Conservation (phyloP, 1,284 basidiomycete species). For the Peniophora sp. region DNA sequence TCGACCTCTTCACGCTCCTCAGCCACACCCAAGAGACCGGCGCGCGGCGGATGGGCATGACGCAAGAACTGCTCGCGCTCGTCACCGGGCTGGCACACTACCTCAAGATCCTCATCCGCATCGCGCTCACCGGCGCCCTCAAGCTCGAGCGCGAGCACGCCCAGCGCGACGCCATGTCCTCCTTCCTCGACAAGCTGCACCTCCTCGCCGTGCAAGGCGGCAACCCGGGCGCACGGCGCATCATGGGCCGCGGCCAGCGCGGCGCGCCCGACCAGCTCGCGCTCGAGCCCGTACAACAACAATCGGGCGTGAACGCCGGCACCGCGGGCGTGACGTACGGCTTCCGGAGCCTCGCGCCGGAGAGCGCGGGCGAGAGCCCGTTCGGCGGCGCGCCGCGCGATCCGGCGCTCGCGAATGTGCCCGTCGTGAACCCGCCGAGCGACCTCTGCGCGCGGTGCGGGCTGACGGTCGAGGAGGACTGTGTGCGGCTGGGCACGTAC, state of each 20-base stretch:
- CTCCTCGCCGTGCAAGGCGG: constrained; percentile 84
- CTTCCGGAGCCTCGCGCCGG: constrained; percentile 82
- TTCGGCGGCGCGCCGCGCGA: constrained; percentile 44
- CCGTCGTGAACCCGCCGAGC: constrained; percentile 61
- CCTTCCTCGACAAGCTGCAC: constrained; percentile 89
- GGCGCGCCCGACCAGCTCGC: constrained; percentile 42
- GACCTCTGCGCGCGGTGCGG: constrained; percentile 90
- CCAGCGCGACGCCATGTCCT: constrained; percentile 77
- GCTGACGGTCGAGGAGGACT: constrained; percentile 95
- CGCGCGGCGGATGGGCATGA: constrained; percentile 88
- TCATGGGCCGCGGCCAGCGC: constrained; percentile 41
- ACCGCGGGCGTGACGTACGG: constrained; percentile 82
- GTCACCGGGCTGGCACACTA: constrained; percentile 98
- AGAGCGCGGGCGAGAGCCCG: constrained; percentile 82
- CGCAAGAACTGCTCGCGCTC: constrained; percentile 93
- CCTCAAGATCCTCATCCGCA: constrained; percentile 98
- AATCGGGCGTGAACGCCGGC: constrained; percentile 41
- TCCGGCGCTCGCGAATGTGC: constrained; percentile 36
- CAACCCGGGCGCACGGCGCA: constrained; percentile 67
- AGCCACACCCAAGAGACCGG: constrained; percentile 95
- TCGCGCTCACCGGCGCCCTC: constrained; percentile 92
- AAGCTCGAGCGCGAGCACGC: constrained; percentile 90
- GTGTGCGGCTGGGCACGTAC: constrained; percentile 87
- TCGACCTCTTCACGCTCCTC: constrained; percentile 95
- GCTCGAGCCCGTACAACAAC: too few relatives aligned